Base-by-base conservation (phyloP, 495 filamentous ascomycete genomes). In the Lasiosphaeris hirsuta region DNA sequence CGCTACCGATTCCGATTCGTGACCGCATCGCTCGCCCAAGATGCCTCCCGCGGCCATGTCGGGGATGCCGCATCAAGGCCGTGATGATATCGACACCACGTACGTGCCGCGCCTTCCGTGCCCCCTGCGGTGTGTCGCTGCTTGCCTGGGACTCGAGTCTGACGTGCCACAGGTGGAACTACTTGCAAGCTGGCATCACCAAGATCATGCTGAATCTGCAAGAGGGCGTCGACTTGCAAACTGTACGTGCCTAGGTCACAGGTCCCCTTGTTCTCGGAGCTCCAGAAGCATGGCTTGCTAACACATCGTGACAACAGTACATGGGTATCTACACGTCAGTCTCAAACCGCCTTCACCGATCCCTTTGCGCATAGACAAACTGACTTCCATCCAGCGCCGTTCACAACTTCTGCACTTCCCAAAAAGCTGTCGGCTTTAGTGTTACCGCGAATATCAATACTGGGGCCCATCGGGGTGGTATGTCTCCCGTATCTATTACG, bases 341-440 rank as follows among this genome's bases (percentile, higher is more conserved):
- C 23, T 33, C 36, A 15, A 23, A 39, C 50, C 23, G 23, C 14
- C 15, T 23, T 18, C 35, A 10, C 18, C 14, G 14, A 34, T 39
- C 19, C 30, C 17, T 23, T 45, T 8, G 19, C 38, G 17, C 19
- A 30, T 10, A n/a, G 36, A 14, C 43, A 43, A 0, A 19, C 62
- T 78, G 64, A 73, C 58, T 50, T 10, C 56, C 8, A 43, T 19
- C 58, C 61, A 94, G 90, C 23, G 91, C 93, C 53, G 92, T 99
- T 30, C 95, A 99, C 71, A 96, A 99, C 77, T 99, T 99, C 69
- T 99, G 94, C 74, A 97, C 95, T 53, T 96, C 95, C 33, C 95
- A 96, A 69, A 97, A 97, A 72, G 92, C 90, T 2, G 86, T 92
- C 34, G 72, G 71, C 8, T 63, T 77, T 14, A 61, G 50, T 17